Evolutionary conservation across 1,139 yeast species (phyloP), one percentile per base, ranked within the genome.

Genomic region (Ogataea hybrid): DNA sequence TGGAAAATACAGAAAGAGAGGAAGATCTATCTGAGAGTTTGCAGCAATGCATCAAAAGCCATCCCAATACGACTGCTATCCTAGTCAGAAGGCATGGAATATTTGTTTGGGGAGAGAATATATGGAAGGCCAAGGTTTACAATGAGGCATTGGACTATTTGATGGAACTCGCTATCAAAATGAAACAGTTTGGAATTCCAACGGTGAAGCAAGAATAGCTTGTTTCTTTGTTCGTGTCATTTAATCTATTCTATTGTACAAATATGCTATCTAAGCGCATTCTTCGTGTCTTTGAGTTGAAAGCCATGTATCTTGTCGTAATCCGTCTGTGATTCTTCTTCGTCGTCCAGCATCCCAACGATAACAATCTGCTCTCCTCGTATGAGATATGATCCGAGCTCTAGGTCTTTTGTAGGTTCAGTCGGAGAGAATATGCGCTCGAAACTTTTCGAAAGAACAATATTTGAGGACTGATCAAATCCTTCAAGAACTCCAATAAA

Each of bases 101-200:
- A 32, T 90, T 84, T 59, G 96, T 89, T 12, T 90, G 97, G 97
- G 97, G 97, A 18, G 89, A 85, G 54, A 80, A 77, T 20, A 87
- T 88, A 10, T 85, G 95, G 87, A 88, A 89, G 64, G 96, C 97
- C 38, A 90, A 90, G 67, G 79, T 90, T 14, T 84, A 85, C 62
- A 88, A 89, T 61, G 97, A 92, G 64, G 95, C 97, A 25, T 79
- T 90, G 51, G 97, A 90, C 59, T 90, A 90, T 61, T 67, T 92
- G 53, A 68, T 92, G 57, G 96, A 87, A 54, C 65, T 89, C 55
- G 96, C 94, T 1, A 77, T 89, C 30, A 84, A 84, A 59, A 86
- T 89, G 95, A 75, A 75, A 52, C 72, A 69, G 43, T 63, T 75
- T 38, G 84, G 83, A 1, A 73, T 82, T 35, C 73, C 82, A 14